phyloP scores from a whole-genome alignment of 75 land plant genomes.

The Azolla pinnata region DNA sequence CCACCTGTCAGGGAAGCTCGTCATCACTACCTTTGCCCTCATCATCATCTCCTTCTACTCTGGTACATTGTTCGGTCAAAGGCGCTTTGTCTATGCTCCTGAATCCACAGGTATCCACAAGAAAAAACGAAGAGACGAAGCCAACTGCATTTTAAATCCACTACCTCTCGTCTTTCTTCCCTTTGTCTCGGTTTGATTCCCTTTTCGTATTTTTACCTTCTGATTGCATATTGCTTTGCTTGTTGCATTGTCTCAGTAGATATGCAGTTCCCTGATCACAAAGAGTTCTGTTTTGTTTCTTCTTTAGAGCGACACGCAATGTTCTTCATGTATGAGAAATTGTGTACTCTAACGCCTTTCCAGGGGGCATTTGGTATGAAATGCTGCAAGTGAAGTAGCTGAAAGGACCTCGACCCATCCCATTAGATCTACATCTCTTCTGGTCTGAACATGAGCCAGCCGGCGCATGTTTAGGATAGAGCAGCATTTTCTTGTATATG shows the following conservation, averaged over 20 bases:
- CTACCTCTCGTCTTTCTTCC: conserved; percentile 2
- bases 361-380: no score
- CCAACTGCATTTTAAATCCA: conserved; percentile 15
- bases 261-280: no score
- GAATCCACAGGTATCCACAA: neutral
- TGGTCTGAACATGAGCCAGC: no score
- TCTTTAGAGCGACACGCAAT: no score
- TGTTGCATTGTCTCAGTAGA: no score
- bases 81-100: conserved; percentile 3
- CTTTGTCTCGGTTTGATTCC: conserved; percentile 2
- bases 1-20: conserved; percentile 22
- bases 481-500: neutral
- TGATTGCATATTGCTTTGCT: neutral
- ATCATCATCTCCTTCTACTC: conserved; percentile 51
- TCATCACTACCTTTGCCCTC: conserved; percentile 30
- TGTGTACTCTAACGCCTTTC: no score
- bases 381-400: no score
- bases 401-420: no score
- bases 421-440: no score
- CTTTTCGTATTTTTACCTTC: neutral
- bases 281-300: no score
- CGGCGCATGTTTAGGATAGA: no score
- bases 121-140: conserved; percentile 12
- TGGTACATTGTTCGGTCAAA: conserved; percentile 48
- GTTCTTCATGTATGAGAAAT: no score